Evolutionary conservation across 1,284 basidiomycete species (phyloP).

Genomic region (Polyporus tsugae): DNA sequence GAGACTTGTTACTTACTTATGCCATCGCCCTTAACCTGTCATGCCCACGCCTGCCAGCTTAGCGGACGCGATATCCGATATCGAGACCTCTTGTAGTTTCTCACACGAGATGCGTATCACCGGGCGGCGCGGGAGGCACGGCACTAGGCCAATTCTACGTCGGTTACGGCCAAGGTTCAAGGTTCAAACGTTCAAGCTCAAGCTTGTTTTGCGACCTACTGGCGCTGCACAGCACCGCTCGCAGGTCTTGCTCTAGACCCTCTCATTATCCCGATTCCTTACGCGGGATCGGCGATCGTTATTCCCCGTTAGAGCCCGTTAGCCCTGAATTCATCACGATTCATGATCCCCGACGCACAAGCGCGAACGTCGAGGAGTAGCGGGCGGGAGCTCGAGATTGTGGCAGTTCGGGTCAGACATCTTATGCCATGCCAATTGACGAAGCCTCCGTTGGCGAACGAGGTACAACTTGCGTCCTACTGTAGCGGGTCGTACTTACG

Average conservation of each 20-base stretch:
- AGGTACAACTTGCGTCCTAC: background rate
- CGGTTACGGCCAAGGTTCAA: background rate
- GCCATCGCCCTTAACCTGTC: background rate
- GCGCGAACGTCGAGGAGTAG: background rate
- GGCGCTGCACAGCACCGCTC: conserved; percentile 1
- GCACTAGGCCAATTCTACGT: background rate
- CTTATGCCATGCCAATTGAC: background rate
- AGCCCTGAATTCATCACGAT: background rate
- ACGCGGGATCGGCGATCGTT: conserved; percentile 1
- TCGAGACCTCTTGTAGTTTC: background rate
- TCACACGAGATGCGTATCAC: background rate
- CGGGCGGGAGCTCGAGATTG: background rate
- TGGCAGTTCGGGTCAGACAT: background rate
- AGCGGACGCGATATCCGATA: background rate
- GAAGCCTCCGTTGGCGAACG: no score
- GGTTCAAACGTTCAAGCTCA: no score
- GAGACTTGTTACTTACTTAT: background rate
- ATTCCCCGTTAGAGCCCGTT: background rate
- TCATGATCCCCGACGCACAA: conserved; percentile 1
- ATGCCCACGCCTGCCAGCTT: background rate
- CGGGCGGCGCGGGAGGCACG: background rate
- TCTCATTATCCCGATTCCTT: background rate
- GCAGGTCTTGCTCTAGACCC: background rate
- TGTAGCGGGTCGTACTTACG: background rate
- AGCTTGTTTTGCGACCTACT: background rate